Evolutionary conservation across 805 yeast genomes (phyloP).

Genomic region (Maudiozyma bulderi): DNA sequence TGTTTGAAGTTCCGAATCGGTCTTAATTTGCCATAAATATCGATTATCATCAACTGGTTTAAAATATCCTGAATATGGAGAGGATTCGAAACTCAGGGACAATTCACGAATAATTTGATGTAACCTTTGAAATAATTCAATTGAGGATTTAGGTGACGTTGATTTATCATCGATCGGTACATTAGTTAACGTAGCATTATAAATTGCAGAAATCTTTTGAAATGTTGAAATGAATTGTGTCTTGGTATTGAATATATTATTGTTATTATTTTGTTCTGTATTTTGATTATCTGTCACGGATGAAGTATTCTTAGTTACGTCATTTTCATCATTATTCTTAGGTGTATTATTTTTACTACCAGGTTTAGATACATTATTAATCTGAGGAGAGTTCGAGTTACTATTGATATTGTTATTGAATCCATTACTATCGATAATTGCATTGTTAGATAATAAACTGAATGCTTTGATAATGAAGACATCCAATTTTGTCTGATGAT

Average conservation of each 20-base stretch:
- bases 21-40: constrained; percentile 21
- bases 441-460: constrained; percentile 13
- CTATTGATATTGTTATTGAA: constrained; percentile 6
- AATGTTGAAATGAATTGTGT: constrained; percentile 16
- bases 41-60: constrained; percentile 16
- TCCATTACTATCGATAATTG: constrained; percentile 12
- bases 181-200: constrained; percentile 19
- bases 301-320: constrained; percentile 3
- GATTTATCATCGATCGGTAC: constrained; percentile 23
- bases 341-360: constrained; percentile 2
- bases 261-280: not conserved
- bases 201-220: constrained; percentile 21
- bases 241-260: not conserved
- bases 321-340: not conserved
- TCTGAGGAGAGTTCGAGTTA: constrained; percentile 17
- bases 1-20: constrained; percentile 17
- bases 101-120: constrained; percentile 29
- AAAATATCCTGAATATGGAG: constrained; percentile 26
- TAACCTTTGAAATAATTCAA: constrained; percentile 28
- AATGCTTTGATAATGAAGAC: constrained; percentile 22
- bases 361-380: not conserved
- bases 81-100: constrained; percentile 21
- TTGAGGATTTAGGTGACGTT: constrained; percentile 27
- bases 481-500: constrained; percentile 21
- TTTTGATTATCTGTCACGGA: not conserved